Evolutionary conservation across 192 early-diverging fungal genomes (phyloP).

Genomic region (Borealophlyctis nickersoniae): DNA sequence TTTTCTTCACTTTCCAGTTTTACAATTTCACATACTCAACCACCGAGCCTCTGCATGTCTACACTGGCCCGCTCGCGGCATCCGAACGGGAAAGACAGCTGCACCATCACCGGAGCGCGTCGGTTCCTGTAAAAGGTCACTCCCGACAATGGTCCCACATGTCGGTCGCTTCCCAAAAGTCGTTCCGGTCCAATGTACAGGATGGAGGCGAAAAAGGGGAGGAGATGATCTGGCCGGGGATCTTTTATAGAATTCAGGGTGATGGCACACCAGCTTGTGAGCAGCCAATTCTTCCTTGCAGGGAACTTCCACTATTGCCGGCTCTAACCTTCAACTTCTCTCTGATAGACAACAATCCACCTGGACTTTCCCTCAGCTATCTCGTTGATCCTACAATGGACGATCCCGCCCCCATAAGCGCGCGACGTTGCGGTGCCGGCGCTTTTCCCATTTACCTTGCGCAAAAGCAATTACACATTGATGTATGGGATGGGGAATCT

Average conservation of each 20-base stretch:
- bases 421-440: constrained; percentile 5
- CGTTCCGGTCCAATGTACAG: constrained; percentile 14
- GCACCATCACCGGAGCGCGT: constrained; percentile 24
- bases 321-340: not conserved
- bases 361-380: constrained; percentile 25
- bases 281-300: not conserved
- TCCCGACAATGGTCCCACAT: constrained; percentile 25
- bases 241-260: constrained; percentile 31
- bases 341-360: constrained; percentile 15
- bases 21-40: constrained; percentile 40
- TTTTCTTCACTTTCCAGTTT: constrained; percentile 47
- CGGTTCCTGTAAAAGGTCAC: constrained; percentile 20
- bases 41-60: constrained; percentile 32
- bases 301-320: not conserved
- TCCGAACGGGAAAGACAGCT: constrained; percentile 4
- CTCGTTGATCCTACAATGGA: constrained; percentile 23
- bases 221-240: constrained; percentile 36
- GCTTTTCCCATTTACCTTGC: constrained; percentile 28
- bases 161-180: constrained; percentile 5
- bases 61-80: constrained; percentile 27
- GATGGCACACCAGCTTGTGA: constrained; percentile 27
- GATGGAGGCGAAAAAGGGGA: not conserved
- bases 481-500: constrained; percentile 35
- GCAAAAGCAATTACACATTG: constrained; percentile 19
- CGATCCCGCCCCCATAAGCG: constrained; percentile 8